phyloP scores from a whole-genome alignment of 2,329 filamentous ascomycete species.

The Amauroascus verrucosus region DNA sequence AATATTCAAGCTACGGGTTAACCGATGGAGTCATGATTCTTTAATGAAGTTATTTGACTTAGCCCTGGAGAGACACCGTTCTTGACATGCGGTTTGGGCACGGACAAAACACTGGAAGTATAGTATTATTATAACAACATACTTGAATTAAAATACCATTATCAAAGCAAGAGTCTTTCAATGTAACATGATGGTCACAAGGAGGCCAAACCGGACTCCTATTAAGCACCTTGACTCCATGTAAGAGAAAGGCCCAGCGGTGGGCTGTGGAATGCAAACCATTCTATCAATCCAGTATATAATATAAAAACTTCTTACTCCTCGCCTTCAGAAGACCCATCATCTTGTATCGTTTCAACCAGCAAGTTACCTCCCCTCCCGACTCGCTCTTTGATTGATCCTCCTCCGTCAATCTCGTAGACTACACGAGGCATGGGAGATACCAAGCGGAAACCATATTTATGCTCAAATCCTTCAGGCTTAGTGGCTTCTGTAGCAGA shows the following conservation, averaged over 20 bases:
- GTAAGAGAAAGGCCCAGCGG: not conserved
- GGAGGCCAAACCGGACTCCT: not conserved
- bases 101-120: not conserved
- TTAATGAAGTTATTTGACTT: no score
- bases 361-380: slow-evolving; percentile 79
- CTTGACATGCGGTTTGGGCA: not conserved
- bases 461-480: slow-evolving; percentile 63
- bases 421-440: slow-evolving; percentile 76
- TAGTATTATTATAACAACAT: not conserved
- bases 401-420: slow-evolving; percentile 57
- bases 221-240: not conserved
- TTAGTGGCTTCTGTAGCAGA: slow-evolving; percentile 16
- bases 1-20: no score
- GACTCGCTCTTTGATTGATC: slow-evolving; percentile 60
- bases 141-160: not conserved
- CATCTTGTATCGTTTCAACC: slow-evolving; percentile 58
- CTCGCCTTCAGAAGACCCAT: slow-evolving; percentile 36
- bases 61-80: no score
- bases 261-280: not conserved
- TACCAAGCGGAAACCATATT: slow-evolving; percentile 76
- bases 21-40: no score
- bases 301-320: slow-evolving; percentile 7
- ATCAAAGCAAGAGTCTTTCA: not conserved
- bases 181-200: not conserved
- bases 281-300: slow-evolving; percentile 1